Conservation (phyloP, 73 alveolate species). For the Symbiodinium pilosum region DNA sequence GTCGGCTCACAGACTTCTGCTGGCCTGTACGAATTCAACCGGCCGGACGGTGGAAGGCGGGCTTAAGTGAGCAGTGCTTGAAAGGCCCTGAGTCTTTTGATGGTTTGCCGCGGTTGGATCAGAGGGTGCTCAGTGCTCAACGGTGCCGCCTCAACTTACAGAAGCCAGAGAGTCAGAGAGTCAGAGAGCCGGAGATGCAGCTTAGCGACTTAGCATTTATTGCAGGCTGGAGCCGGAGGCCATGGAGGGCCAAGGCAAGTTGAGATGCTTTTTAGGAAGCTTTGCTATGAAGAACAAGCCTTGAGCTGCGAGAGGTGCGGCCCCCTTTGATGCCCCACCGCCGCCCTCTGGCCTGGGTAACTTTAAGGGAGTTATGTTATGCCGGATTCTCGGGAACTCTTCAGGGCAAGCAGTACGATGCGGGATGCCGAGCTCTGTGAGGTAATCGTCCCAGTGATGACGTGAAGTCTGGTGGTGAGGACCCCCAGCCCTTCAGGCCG, state of each 20-base stretch:
- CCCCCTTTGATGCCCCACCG: slow-evolving; percentile 44
- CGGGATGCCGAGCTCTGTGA: not conserved
- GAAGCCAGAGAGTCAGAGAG: no score
- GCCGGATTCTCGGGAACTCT: not conserved
- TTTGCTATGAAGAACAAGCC: not conserved
- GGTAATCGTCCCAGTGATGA: slow-evolving; percentile 81
- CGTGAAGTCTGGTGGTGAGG: slow-evolving; percentile 19
- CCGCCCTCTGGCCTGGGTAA: slow-evolving; percentile 94
- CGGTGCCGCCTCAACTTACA: no score
- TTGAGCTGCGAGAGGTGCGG: not conserved
- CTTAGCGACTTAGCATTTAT: not conserved
- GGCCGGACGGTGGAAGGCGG: not conserved
- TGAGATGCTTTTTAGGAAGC: not conserved
- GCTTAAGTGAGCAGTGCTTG: no score
- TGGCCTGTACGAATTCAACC: not conserved
- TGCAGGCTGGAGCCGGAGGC: not conserved
- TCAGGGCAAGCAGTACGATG: not conserved
- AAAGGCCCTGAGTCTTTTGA: no score
- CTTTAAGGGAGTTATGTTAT: slow-evolving; percentile 89
- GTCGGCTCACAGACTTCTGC: not conserved
- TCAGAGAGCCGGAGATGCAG: no score
- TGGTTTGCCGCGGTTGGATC: no score
- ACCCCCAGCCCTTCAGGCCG: slow-evolving; percentile 48
- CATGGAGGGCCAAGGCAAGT: not conserved
- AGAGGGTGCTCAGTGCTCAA: no score